A percentile compares a stretch with the other conserved stretches of the same genome.
phyloP scores from a whole-genome alignment of 78 protist species.

The Acrasis kona region DNA sequence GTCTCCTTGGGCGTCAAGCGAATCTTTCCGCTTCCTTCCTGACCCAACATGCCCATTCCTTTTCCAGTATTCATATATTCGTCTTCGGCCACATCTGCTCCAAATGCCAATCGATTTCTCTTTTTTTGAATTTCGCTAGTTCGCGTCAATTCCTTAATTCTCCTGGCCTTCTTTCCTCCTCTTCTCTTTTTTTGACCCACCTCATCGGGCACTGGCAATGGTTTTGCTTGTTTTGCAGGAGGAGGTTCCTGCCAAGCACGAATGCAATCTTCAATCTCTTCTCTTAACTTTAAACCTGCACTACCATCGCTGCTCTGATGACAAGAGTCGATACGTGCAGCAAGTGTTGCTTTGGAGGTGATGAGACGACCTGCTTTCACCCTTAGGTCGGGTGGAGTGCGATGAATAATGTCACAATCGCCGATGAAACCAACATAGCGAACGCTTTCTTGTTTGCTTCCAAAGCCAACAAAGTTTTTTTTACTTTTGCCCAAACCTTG shows the following conservation, averaged over 20 bases:
- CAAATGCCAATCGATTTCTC: not conserved
- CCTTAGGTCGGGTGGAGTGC: conserved; percentile 5
- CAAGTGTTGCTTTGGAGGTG: not conserved
- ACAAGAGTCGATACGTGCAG: conserved; percentile 1
- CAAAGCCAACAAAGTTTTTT: not conserved
- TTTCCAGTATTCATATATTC: not conserved
- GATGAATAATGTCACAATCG: not conserved
- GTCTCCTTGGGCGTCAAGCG: not conserved
- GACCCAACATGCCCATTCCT: not conserved
- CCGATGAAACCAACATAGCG: conserved; percentile 1
- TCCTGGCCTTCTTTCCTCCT: not conserved
- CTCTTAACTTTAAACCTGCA: not conserved
- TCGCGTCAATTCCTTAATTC: not conserved
- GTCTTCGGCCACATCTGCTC: not conserved
- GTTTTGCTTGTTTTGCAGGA: conserved; percentile 1
- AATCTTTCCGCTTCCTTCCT: not conserved
- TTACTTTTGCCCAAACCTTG: not conserved
- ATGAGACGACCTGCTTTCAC: not conserved
- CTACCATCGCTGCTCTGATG: not conserved
- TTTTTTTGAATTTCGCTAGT: not conserved
- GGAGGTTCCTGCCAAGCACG: not conserved
- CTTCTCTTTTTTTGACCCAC: not conserved
- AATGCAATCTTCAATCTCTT: not conserved
- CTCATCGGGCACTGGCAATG: not conserved
- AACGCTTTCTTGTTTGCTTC: not conserved